phyloP scores from a whole-genome alignment of 768 basidiomycete species.

The Calvatia gigantea region DNA sequence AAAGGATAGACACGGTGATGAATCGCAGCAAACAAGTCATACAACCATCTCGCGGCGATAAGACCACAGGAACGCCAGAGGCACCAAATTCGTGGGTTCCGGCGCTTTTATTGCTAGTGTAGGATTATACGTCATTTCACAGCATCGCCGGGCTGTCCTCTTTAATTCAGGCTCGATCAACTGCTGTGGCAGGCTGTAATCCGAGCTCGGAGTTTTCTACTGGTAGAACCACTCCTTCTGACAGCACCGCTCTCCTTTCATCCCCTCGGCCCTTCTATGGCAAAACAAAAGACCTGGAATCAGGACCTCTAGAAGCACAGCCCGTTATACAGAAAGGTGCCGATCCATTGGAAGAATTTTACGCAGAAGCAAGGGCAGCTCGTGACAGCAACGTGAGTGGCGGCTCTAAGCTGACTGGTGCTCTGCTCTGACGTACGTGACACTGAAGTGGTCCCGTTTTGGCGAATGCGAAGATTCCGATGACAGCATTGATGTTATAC shows the following conservation, averaged over 20 bases:
- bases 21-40: slow-evolving; percentile 14
- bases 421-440: neutral
- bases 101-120: neutral
- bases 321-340: neutral
- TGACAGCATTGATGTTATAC: slow-evolving; percentile 9
- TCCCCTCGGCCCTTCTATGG: neutral
- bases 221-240: neutral
- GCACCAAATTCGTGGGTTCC: neutral
- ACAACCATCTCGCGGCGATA: neutral
- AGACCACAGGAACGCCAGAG: neutral
- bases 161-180: neutral
- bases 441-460: slow-evolving; percentile 29
- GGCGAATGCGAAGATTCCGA: slow-evolving; percentile 35
- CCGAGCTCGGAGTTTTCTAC: neutral
- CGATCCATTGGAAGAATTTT: slow-evolving; percentile 68
- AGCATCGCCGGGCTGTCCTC: neutral
- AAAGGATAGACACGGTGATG: slow-evolving; percentile 45
- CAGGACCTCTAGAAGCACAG: neutral
- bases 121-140: neutral
- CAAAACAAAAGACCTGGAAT: neutral
- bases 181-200: neutral
- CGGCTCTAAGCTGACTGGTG: neutral
- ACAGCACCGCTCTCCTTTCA: neutral
- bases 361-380: slow-evolving; percentile 51
- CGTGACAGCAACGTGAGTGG: slow-evolving; percentile 10